Percentiles rank a stretch among this genome's conserved stretches.
phyloP scores from a whole-genome alignment of 2,329 filamentous ascomycete species.

The Pestalotiopsis sp. region DNA sequence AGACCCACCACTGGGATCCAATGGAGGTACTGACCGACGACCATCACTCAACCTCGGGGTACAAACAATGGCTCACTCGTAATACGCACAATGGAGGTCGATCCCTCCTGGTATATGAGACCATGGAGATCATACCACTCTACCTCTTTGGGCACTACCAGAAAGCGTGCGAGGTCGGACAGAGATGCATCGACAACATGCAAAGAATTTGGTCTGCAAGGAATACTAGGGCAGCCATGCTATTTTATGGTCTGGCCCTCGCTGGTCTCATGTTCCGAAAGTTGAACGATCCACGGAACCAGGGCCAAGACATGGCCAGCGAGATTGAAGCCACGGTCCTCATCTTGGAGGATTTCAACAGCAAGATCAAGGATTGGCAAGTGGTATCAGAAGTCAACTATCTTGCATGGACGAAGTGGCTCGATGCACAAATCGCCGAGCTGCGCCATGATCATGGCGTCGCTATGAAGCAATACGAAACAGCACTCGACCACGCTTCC shows the following conservation, averaged over 20 bases:
- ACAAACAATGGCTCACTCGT: slow-evolving; percentile 60
- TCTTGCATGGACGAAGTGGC: slow-evolving; percentile 66
- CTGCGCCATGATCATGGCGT: slow-evolving; percentile 57
- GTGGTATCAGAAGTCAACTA: slow-evolving; percentile 72
- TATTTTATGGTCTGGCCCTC: slow-evolving; percentile 63
- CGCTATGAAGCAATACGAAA: slow-evolving; percentile 68
- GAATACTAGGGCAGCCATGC: slow-evolving; percentile 57
- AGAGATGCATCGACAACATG: slow-evolving; percentile 47
- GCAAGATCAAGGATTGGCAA: slow-evolving; percentile 66
- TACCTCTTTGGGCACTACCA: slow-evolving; percentile 67
- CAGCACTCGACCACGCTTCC: slow-evolving; percentile 71
- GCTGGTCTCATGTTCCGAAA: slow-evolving; percentile 53
- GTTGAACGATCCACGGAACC: slow-evolving; percentile 48
- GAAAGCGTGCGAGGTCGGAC: slow-evolving; percentile 59
- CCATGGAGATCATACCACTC: slow-evolving; percentile 63
- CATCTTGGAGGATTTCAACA: slow-evolving; percentile 57
- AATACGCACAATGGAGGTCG: slow-evolving; percentile 62
- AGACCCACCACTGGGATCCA: slow-evolving; percentile 58
- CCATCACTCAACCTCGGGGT: slow-evolving; percentile 61
- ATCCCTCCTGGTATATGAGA: slow-evolving; percentile 70
- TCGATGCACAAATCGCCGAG: slow-evolving; percentile 71
- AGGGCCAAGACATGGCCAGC: slow-evolving; percentile 43
- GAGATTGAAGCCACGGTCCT: slow-evolving; percentile 52
- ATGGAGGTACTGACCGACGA: slow-evolving; percentile 66
- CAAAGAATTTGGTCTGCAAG: slow-evolving; percentile 61